These are phyloP conservation scores for Monosporascus sp. DNA, from an alignment of 2,329 filamentous ascomycete species.

Conservation along the genomic window DNA sequence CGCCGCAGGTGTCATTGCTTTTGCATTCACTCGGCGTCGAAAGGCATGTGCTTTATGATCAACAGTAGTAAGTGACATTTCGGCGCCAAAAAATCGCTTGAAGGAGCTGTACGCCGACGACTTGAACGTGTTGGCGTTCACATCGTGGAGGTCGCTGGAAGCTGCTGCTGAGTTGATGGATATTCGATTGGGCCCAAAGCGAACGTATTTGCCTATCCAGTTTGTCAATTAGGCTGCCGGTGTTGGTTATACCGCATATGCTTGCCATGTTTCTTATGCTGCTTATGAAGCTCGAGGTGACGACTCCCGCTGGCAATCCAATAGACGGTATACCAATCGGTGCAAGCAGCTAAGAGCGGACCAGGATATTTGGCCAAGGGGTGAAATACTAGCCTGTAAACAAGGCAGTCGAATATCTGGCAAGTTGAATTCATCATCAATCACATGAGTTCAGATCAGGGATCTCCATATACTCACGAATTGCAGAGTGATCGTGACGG, in stretches of 20 bases:
- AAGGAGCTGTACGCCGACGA: neutral
- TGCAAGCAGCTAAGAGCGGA: neutral
- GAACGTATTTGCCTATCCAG: neutral
- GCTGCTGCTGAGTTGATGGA: neutral
- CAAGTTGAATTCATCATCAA: too few species aligned
- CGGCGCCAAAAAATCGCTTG: neutral
- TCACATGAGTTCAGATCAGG: too few species aligned
- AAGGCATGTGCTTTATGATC: neutral
- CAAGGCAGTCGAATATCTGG: too few species aligned
- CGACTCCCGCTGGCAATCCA: neutral
- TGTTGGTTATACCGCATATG: too few species aligned
- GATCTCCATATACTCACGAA: too few species aligned
- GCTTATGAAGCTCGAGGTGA: neutral
- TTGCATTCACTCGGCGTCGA: neutral
- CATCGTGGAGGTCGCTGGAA: neutral
- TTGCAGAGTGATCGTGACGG: too few species aligned
- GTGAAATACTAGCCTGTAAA: neutral
- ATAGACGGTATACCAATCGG: neutral
- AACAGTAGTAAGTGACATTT: neutral
- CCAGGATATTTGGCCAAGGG: neutral
- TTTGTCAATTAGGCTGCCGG: too few species aligned
- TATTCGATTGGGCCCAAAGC: neutral
- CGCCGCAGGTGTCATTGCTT: neutral
- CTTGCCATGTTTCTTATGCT: neutral
- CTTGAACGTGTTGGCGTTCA: neutral